Percentiles rank a stretch among this genome's conserved stretches.
phyloP scores from a whole-genome alignment of 768 basidiomycete species.

The Astraeus odoratus region DNA sequence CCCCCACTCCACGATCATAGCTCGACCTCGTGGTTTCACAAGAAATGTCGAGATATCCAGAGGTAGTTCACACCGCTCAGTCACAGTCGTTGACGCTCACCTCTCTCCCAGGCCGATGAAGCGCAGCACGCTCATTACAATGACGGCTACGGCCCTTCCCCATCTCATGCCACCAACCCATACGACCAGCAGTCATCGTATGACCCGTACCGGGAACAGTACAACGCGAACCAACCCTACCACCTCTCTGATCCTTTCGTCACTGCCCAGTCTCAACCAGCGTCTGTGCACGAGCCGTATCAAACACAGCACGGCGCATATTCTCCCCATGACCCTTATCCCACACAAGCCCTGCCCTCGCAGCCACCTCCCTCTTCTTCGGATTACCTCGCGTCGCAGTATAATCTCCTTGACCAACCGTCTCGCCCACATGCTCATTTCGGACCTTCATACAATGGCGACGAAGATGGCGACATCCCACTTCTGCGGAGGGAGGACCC shows the following conservation, averaged over 20 bases:
- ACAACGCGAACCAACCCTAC: constrained; percentile 27
- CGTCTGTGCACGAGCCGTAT: constrained; percentile 19
- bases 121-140: constrained; percentile 57
- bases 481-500: constrained; percentile 43
- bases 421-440: constrained; percentile 22
- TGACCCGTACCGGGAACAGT: constrained; percentile 23
- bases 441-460: constrained; percentile 30
- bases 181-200: constrained; percentile 35
- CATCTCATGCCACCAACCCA: constrained; percentile 28
- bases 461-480: constrained; percentile 62
- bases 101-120: constrained; percentile 52
- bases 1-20: no score
- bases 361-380: constrained; percentile 15
- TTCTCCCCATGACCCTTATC: constrained; percentile 19
- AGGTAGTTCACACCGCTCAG: constrained; percentile 20
- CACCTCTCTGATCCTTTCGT: constrained; percentile 36
- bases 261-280: constrained; percentile 15
- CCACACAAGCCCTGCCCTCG: constrained; percentile 14
- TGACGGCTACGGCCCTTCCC: constrained; percentile 56
- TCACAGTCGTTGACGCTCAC: constrained; percentile 3
- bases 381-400: constrained; percentile 12
- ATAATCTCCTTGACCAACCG: constrained; percentile 17
- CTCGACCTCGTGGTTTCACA: not conserved
- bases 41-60: constrained; percentile 36
- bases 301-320: constrained; percentile 19